Evolutionary conservation across 1,284 basidiomycete genomes (phyloP).

Genomic region (Naganishia cerealis): DNA sequence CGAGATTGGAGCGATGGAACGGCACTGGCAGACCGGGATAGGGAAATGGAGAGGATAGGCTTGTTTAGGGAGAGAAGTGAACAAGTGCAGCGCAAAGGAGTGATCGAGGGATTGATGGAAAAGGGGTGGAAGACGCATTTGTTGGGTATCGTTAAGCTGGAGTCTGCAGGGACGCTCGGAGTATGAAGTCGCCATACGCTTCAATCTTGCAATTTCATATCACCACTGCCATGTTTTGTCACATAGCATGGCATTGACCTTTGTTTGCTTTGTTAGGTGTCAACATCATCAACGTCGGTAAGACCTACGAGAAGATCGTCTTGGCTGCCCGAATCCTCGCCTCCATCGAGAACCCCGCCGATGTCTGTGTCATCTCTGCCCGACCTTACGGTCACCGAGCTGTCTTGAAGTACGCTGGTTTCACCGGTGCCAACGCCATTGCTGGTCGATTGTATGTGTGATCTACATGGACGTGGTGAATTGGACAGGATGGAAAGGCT

Average conservation of each 20-base stretch:
- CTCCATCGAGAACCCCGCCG: conserved; percentile 94
- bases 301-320: conserved; percentile 93
- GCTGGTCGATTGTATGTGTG: conserved; percentile 76
- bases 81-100: background rate
- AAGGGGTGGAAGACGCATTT: background rate
- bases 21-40: background rate
- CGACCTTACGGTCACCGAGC: conserved; percentile 98
- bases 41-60: background rate
- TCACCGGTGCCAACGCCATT: conserved; percentile 97
- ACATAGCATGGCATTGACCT: background rate
- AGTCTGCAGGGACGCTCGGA: background rate
- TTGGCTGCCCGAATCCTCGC: conserved; percentile 91
- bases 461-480: background rate
- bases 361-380: conserved; percentile 96
- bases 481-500: background rate
- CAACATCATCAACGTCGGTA: conserved; percentile 95
- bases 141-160: background rate
- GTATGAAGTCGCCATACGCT: background rate
- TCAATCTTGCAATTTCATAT: background rate
- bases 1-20: conserved; percentile 1
- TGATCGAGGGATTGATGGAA: too few relatives aligned
- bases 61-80: background rate
- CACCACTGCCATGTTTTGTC: background rate
- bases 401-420: conserved; percentile 95
- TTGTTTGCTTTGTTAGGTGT: conserved; percentile 63